Evolutionary conservation across 2,329 filamentous ascomycete species (phyloP).

Genomic region (Metarhizium sp.): DNA sequence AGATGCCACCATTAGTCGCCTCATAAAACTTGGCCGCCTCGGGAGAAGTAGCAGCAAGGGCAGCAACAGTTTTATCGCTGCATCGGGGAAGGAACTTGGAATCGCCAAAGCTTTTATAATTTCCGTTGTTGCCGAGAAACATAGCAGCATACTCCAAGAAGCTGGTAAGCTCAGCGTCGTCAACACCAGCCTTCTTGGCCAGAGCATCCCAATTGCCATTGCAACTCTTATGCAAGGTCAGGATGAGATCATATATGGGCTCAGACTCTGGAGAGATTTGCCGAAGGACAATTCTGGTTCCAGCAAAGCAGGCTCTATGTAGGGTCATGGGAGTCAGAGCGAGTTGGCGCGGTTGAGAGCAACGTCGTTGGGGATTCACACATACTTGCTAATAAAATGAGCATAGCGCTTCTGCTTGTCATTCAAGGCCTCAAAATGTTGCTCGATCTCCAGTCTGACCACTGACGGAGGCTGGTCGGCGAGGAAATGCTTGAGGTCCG

Average conservation of each 20-base stretch:
- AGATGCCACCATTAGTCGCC: conserved; percentile 62
- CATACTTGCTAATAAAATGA: conserved; percentile 75
- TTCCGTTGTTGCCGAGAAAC: conserved; percentile 72
- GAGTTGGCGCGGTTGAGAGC: not conserved
- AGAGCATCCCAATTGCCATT: conserved; percentile 64
- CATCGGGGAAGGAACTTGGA: conserved; percentile 74
- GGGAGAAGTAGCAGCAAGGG: conserved; percentile 51
- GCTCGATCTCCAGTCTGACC: conserved; percentile 81
- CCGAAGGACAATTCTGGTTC: conserved; percentile 67
- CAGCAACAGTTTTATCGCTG: conserved; percentile 51
- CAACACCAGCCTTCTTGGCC: conserved; percentile 53
- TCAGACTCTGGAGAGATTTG: conserved; percentile 78
- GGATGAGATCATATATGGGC: conserved; percentile 71
- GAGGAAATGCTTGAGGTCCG: conserved; percentile 66
- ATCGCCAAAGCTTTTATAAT: conserved; percentile 83
- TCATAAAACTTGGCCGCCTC: conserved; percentile 57
- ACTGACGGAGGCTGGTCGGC: conserved; percentile 86
- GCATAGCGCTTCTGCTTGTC: conserved; percentile 82
- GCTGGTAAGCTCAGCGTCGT: conserved; percentile 51
- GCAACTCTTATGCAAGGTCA: conserved; percentile 57
- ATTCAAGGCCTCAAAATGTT: conserved; percentile 74
- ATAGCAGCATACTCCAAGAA: conserved; percentile 72
- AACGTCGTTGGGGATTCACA: not conserved
- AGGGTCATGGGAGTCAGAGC: not conserved
- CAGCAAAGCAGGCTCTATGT: conserved; percentile 64